Conservation (phyloP, 768 basidiomycete genomes). For the Hortiboletus flavorubellus region DNA sequence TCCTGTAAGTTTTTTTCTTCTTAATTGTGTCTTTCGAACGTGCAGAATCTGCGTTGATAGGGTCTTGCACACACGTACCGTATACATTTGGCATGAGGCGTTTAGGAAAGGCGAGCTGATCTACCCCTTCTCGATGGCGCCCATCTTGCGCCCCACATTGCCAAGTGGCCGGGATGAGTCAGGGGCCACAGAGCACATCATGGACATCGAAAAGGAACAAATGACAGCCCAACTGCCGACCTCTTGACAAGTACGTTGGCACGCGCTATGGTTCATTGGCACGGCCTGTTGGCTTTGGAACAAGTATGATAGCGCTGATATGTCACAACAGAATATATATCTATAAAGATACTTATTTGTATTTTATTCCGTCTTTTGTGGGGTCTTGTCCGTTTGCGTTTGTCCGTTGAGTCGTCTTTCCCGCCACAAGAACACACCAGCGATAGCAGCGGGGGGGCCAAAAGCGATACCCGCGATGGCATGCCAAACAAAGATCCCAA, state of each 20-base stretch:
- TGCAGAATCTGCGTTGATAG: background rate
- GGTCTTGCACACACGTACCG: background rate
- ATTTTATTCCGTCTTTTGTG: background rate
- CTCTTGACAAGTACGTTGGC: no score
- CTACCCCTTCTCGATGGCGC: background rate
- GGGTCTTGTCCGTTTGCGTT: background rate
- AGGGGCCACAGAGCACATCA: background rate
- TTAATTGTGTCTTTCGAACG: background rate
- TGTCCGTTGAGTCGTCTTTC: conserved; percentile 35
- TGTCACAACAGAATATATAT: no score
- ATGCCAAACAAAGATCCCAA: conserved; percentile 42
- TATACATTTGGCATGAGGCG: background rate
- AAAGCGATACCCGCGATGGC: conserved; percentile 37
- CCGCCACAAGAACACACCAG: conserved; percentile 47
- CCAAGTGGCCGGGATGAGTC: background rate
- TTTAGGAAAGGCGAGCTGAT: background rate
- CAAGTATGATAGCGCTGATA: no score
- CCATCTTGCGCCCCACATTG: background rate
- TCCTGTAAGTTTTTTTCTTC: no score
- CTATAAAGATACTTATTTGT: background rate
- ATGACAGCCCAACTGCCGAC: no score
- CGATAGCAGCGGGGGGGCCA: conserved; percentile 52
- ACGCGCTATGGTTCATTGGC: no score
- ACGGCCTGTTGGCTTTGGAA: no score
- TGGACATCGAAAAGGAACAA: background rate